A percentile compares a stretch with the other conserved stretches of the same genome.
Evolutionary conservation across 73 alveolate genomes (phyloP).

Genomic region (Paramecium tetraurelia): DNA sequence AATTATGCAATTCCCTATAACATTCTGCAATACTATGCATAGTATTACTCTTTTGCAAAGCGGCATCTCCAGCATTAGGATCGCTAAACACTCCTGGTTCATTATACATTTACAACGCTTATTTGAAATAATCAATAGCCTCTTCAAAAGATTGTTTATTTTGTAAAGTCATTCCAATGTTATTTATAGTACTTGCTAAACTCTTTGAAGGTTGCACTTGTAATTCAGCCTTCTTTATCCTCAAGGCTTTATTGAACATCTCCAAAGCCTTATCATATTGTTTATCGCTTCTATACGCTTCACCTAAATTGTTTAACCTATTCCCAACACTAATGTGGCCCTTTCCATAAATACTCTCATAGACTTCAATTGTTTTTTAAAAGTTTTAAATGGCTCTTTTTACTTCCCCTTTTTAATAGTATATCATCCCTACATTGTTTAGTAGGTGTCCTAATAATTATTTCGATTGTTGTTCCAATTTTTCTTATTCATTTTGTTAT

Average conservation of each 20-base stretch:
- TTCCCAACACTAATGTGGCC: conserved; percentile 1
- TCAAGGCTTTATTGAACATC: conserved; percentile 18
- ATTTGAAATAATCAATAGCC: conserved; percentile 15
- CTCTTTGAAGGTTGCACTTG: neutral
- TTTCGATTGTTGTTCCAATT: conserved; percentile 17
- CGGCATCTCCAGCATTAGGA: conserved; percentile 56
- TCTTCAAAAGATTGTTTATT: neutral
- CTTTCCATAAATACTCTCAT: conserved; percentile 44
- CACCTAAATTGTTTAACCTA: conserved; percentile 39
- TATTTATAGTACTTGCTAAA: conserved; percentile 49
- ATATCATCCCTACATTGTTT: conserved; percentile 47
- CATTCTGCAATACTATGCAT: conserved; percentile 51
- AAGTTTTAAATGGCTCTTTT: conserved; percentile 5
- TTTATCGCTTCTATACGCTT: conserved; percentile 35
- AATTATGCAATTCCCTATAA: neutral
- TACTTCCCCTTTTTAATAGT: conserved; percentile 26
- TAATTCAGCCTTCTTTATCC: neutral
- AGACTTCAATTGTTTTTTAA: conserved; percentile 36
- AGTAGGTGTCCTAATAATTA: conserved; percentile 21
- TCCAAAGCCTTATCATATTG: conserved; percentile 48
- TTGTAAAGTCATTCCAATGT: conserved; percentile 28
- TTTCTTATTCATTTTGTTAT: neutral
- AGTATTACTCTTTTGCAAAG: conserved; percentile 31
- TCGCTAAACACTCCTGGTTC: conserved; percentile 38
- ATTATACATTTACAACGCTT: conserved; percentile 25